Evolutionary conservation across 2,329 filamentous ascomycete genomes (phyloP), one percentile per base, ranked within the genome.

Genomic region (Sporothrix schenckii): DNA sequence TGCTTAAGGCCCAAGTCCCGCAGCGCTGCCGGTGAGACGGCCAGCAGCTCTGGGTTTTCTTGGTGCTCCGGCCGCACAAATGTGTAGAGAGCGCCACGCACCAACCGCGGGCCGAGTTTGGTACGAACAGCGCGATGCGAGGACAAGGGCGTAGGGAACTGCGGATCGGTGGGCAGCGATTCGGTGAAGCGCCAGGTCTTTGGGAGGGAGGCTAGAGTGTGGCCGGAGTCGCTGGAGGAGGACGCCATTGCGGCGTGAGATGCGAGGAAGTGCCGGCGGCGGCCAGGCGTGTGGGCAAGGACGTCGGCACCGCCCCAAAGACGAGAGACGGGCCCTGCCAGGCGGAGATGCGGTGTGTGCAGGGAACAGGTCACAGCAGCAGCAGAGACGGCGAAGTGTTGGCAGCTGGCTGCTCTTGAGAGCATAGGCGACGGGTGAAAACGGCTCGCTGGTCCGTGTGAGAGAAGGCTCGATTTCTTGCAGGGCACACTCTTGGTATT

Each of bases 41-140:
- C 91, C 1, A 98, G 85, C 19, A 99, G 83, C 77, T 97, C 92
- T 0, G 93, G 88, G 27, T 91, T 86, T 73, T 89, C 83, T 34
- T 89, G 86, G 24, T 84, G 80, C 76, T 94, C 91, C 0, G 95
- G 95, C 4, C 93, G 89, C 24, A 99, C 93, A 84, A 90, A 99
- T 10, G 94, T 97, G 81, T 92, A 99, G 66, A 94, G 81, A 4
- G 95, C 94, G 71, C 89, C 88, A 77, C 90, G 92, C 53, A 99
- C 95, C 79, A 93, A 85, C 65, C 94, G 91, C 19, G 95, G 94
- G 0, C 87, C 86, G 65, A 98, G 89, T 49, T 90, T 82, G 70
- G 91, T 86, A 76, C 94, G 89, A 1, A 93, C 90, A 0, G 92
- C 93, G 75, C 88, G 86, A 80, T 98, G 92, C 0, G 94, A 97